phyloP scores from a whole-genome alignment of 352 stramenopile species.

The Phytopythium kandeliae region DNA sequence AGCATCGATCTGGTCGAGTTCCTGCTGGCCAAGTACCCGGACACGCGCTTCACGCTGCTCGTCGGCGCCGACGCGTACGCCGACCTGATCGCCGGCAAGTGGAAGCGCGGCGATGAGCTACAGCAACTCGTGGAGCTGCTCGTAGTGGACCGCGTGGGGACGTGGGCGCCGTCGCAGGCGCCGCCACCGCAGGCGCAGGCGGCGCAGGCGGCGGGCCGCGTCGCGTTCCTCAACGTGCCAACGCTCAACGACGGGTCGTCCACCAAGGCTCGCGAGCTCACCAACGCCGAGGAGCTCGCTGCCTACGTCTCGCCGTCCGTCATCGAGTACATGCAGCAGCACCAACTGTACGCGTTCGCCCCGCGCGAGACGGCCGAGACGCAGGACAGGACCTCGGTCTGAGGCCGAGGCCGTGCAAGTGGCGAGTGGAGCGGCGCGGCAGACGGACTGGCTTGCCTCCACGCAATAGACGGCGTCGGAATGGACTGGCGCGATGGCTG shows the following conservation, averaged over 20 bases:
- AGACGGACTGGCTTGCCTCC: too few species aligned
- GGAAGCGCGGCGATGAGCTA: slow-evolving; percentile 78
- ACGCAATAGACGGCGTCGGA: not conserved
- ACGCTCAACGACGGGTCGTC: slow-evolving; percentile 72
- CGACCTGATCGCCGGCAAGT: slow-evolving; percentile 79
- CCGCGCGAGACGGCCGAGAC: slow-evolving; percentile 1
- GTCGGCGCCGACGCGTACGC: slow-evolving; percentile 81
- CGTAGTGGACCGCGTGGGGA: slow-evolving; percentile 63
- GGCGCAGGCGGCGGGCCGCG: slow-evolving; percentile 3
- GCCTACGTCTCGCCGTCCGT: slow-evolving; percentile 46
- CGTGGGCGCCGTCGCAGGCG: slow-evolving; percentile 36
- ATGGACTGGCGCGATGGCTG: not conserved
- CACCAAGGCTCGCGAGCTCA: slow-evolving; percentile 43
- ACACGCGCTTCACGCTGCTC: slow-evolving; percentile 67
- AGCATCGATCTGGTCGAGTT: slow-evolving; percentile 72
- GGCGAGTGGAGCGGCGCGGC: too few species aligned
- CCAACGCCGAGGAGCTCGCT: slow-evolving; percentile 29
- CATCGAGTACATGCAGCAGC: slow-evolving; percentile 66
- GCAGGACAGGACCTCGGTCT: not conserved
- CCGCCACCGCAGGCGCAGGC: slow-evolving; percentile 16
- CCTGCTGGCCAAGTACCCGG: slow-evolving; percentile 30
- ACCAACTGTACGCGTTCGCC: slow-evolving; percentile 75
- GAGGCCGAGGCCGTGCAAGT: too few species aligned
- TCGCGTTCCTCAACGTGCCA: slow-evolving; percentile 53
- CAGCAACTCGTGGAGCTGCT: slow-evolving; percentile 59